Percentiles rank a stretch among this genome's conserved stretches.
Conservation (phyloP, 352 stramenopile species). For the Globisporangium orthogonon region DNA sequence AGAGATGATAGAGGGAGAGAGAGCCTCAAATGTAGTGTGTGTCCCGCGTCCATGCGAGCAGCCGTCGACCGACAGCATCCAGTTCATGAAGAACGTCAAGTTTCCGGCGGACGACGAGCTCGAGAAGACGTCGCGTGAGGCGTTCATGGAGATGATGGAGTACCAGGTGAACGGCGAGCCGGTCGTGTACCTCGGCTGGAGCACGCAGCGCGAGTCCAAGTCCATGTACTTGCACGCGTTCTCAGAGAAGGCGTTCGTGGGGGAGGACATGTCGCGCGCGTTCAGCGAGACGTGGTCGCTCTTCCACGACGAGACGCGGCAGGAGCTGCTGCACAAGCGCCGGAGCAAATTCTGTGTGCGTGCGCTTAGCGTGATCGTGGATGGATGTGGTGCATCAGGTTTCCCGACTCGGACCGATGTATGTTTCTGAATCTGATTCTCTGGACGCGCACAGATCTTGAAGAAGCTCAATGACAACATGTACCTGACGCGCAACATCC, state of each 20-base stretch:
- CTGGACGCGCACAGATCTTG: conserved; percentile 40
- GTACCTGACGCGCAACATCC: conserved; percentile 82
- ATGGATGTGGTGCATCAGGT: neutral
- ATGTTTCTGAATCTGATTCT: neutral
- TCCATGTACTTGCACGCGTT: conserved; percentile 82
- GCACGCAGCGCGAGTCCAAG: conserved; percentile 81
- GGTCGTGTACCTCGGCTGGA: conserved; percentile 62
- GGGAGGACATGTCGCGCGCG: conserved; percentile 62
- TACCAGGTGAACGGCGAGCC: conserved; percentile 70
- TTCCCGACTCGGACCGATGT: neutral
- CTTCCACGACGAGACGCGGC: conserved; percentile 67
- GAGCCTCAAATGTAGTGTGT: neutral
- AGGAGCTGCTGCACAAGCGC: conserved; percentile 63
- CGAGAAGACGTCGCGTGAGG: conserved; percentile 65
- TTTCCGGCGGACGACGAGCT: conserved; percentile 72
- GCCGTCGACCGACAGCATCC: conserved; percentile 79
- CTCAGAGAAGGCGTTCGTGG: conserved; percentile 66
- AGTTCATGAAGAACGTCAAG: conserved; percentile 88
- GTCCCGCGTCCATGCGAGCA: conserved; percentile 8
- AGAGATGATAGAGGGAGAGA: neutral
- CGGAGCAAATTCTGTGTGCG: conserved; percentile 83
- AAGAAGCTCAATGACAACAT: conserved; percentile 85
- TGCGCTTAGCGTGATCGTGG: conserved; percentile 33
- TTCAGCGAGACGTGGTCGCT: conserved; percentile 79
- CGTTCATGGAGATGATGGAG: conserved; percentile 78